Conservation (phyloP, 2,329 filamentous ascomycete species). For the Berkeleyomyces rouxiae region DNA sequence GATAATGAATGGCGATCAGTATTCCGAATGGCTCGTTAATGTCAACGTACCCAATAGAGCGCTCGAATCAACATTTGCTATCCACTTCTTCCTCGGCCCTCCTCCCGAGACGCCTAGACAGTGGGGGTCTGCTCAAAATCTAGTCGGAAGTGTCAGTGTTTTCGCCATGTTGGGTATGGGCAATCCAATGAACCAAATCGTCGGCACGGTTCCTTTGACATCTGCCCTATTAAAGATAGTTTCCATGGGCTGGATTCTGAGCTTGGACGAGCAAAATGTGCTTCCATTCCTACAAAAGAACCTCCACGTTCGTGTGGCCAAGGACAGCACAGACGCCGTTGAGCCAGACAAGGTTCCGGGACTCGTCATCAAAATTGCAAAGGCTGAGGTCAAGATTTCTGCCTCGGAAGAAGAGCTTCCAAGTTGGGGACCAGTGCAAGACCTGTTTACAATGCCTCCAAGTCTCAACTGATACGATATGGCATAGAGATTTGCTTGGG, state of each 20-base stretch:
- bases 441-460: slow-evolving; percentile 14
- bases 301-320: slow-evolving; percentile 22
- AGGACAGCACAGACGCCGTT: slow-evolving; percentile 18
- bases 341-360: slow-evolving; percentile 20
- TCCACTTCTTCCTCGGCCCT: slow-evolving; percentile 53
- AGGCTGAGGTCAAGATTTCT: slow-evolving; percentile 23
- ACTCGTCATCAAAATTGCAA: slow-evolving; percentile 23
- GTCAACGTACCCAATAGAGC: slow-evolving; percentile 44
- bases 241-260: slow-evolving; percentile 21
- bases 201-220: slow-evolving; percentile 33
- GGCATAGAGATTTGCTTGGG: neutral
- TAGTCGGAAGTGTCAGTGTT: slow-evolving; percentile 45
- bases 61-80: slow-evolving; percentile 39
- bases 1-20: slow-evolving; percentile 26
- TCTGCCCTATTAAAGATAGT: slow-evolving; percentile 30
- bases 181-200: slow-evolving; percentile 17
- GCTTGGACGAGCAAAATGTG: slow-evolving; percentile 23
- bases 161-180: slow-evolving; percentile 26
- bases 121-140: slow-evolving; percentile 37
- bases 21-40: slow-evolving; percentile 53
- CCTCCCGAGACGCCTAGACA: slow-evolving; percentile 26
- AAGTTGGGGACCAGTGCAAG: slow-evolving; percentile 21
- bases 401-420: slow-evolving; percentile 22
- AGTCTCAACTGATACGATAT: neutral
- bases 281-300: slow-evolving; percentile 26